Percentiles rank a stretch among this genome's conserved stretches.
phyloP scores from a whole-genome alignment of 305 asterid genomes.

The Nicotiana rustica region DNA sequence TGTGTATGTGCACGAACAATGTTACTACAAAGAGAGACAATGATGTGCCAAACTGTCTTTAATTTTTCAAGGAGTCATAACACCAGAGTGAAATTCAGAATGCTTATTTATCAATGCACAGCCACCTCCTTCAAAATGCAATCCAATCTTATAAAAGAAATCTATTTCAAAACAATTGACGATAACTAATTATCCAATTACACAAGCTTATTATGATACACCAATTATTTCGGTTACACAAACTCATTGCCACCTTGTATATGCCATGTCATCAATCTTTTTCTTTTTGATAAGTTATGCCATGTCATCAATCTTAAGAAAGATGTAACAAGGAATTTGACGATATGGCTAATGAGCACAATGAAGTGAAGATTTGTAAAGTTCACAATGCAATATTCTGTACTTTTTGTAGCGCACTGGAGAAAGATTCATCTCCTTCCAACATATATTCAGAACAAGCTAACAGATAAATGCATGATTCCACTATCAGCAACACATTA shows the following conservation, averaged over 20 bases:
- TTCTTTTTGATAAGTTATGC: not conserved
- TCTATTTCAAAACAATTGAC: not conserved
- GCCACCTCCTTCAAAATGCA: constrained; percentile 14
- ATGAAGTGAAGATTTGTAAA: not conserved
- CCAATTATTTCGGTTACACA: constrained; percentile 23
- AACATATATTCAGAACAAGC: constrained; percentile 18
- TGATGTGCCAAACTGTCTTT: not conserved
- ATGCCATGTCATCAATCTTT: not conserved
- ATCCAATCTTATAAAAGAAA: constrained; percentile 14
- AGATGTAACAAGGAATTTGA: not conserved
- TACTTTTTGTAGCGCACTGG: constrained; percentile 17
- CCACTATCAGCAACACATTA: constrained; percentile 9
- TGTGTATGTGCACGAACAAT: constrained; percentile 11
- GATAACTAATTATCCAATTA: constrained; percentile 27
- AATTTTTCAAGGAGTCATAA: not conserved
- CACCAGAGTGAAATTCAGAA: not conserved
- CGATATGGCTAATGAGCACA: not conserved
- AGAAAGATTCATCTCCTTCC: constrained; percentile 3
- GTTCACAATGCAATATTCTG: constrained; percentile 4
- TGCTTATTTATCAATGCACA: constrained; percentile 27
- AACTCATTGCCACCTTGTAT: constrained; percentile 5
- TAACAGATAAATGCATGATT: constrained; percentile 17
- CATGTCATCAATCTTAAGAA: not conserved
- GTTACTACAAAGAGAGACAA: constrained; percentile 7
- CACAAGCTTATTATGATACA: constrained; percentile 25